Base-by-base conservation (phyloP, 441 rosid genomes). In the Croton setiger region DNA sequence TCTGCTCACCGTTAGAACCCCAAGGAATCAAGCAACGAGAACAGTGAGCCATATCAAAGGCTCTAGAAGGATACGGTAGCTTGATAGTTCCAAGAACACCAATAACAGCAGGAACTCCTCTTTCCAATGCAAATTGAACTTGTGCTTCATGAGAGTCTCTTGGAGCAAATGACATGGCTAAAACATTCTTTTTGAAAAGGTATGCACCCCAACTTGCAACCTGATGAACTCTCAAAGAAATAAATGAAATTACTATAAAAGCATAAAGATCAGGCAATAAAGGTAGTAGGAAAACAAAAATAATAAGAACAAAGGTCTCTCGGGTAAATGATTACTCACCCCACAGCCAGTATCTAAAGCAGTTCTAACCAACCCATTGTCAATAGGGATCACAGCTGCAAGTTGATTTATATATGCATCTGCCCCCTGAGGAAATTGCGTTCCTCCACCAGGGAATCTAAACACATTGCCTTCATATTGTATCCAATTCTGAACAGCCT, bases 271-370 rank as follows among this genome's bases (percentile, higher is more conserved):
- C 18, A 20, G 18, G 37, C 11, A 47, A 52, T 23, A 41, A 36
- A 37, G 27, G 1, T 21, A 3, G n/a, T 39, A 10, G 37, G 17
- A 31, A 7, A 31, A n/a, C 12, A n/a, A 41, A 41, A 18, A 33
- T 4, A 21, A 11, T n/a, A 17, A 59, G 15, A 37, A 23, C 8
- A 27, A 6, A 4, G 0, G 56, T 1, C 31, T 15, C 31, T 4
- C 6, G 4, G 15, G 15, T 23, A 7, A 27, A 1, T 27, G 31
- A 27, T 39, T 56, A 76, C 86, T 56, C 85, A 95, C 99, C 86
- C 99, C 99, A 75, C 99, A 92, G 51, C 99, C 99, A 37, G 99
- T 92, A 73, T 94, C 99, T 68, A 95, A 81, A 3, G 96, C 98
- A 44, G 99, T 95, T 84, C 98, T 85, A 83, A 92, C 95, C 37